These are phyloP conservation scores for Sugiyamaella paludigena DNA, from an alignment of 1,139 yeast species.

Conservation along the genomic window DNA sequence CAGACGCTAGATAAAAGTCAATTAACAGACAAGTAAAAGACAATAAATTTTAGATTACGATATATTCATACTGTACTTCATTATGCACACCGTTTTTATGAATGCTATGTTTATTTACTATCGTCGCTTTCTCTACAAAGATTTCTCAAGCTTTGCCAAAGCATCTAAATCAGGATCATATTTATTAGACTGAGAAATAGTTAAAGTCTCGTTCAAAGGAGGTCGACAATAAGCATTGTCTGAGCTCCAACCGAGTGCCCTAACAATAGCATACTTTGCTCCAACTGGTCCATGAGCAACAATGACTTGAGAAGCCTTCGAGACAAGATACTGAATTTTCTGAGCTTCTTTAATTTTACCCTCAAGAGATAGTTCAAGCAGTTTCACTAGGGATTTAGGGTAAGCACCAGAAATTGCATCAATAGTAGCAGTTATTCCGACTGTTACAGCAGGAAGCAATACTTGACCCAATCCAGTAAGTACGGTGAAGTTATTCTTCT, in stretches of 20 bases:
- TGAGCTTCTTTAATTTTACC: slow-evolving; percentile 44
- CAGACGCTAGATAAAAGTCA: too few species aligned
- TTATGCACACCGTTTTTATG: too few species aligned
- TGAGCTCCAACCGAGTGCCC: slow-evolving; percentile 41
- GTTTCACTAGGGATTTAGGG: slow-evolving; percentile 45
- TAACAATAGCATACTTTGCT: slow-evolving; percentile 43
- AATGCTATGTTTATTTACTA: too few species aligned
- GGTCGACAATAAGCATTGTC: slow-evolving; percentile 26
- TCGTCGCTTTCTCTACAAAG: slow-evolving; percentile 21
- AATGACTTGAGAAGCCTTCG: slow-evolving; percentile 46
- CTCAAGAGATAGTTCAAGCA: slow-evolving; percentile 33
- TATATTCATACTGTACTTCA: too few species aligned
- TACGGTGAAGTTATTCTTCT: slow-evolving; percentile 41
- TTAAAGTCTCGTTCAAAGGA: slow-evolving; percentile 25
- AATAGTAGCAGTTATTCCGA: slow-evolving; percentile 47
- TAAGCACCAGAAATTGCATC: slow-evolving; percentile 51
- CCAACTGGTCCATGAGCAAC: slow-evolving; percentile 47
- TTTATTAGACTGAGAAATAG: slow-evolving; percentile 19
- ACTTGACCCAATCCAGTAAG: slow-evolving; percentile 52
- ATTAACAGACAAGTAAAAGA: too few species aligned
- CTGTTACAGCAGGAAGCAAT: slow-evolving; percentile 45
- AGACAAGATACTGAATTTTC: slow-evolving; percentile 42
- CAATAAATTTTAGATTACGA: too few species aligned
- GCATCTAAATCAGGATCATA: slow-evolving; percentile 24
- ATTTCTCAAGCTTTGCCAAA: slow-evolving; percentile 26